Evolutionary conservation across 805 yeast species (phyloP).

Genomic region (Cyberlindnera suaveolens): DNA sequence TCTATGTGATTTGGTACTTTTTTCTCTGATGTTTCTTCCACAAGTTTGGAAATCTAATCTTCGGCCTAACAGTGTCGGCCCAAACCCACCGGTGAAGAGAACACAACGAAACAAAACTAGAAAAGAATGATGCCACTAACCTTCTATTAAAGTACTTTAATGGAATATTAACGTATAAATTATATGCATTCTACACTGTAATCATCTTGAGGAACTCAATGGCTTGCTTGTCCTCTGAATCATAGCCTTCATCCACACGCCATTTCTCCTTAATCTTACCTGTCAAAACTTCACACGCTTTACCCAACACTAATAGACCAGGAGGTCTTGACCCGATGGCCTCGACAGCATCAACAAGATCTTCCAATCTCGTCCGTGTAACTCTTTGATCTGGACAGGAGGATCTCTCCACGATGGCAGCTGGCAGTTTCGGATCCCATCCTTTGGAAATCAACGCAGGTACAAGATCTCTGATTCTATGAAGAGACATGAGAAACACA

Average conservation of each 20-base stretch:
- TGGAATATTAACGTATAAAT: no score
- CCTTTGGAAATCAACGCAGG: slow-evolving; percentile 45
- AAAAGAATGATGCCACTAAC: no score
- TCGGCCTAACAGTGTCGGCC: no score
- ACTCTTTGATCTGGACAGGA: slow-evolving; percentile 90
- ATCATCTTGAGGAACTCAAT: slow-evolving; percentile 1
- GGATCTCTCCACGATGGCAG: slow-evolving; percentile 84
- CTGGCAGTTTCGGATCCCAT: slow-evolving; percentile 73
- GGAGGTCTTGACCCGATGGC: slow-evolving; percentile 87
- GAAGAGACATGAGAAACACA: slow-evolving; percentile 85
- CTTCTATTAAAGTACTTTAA: no score
- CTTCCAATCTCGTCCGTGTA: slow-evolving; percentile 61
- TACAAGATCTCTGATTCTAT: slow-evolving; percentile 49
- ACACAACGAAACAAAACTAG: no score
- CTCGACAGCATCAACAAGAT: slow-evolving; percentile 68
- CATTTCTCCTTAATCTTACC: slow-evolving; percentile 19
- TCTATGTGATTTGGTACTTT: no score
- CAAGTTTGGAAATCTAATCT: no score
- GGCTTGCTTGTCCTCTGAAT: slow-evolving; percentile 4
- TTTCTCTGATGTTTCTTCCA: no score
- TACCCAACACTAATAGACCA: slow-evolving; percentile 78
- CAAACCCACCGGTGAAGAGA: no score
- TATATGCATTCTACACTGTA: not conserved
- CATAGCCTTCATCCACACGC: slow-evolving; percentile 32
- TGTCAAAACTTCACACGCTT: slow-evolving; percentile 54